These are phyloP conservation scores for Vitis hybrid DNA, from an alignment of 177 flowering plant genomes.

Conservation along the genomic window DNA sequence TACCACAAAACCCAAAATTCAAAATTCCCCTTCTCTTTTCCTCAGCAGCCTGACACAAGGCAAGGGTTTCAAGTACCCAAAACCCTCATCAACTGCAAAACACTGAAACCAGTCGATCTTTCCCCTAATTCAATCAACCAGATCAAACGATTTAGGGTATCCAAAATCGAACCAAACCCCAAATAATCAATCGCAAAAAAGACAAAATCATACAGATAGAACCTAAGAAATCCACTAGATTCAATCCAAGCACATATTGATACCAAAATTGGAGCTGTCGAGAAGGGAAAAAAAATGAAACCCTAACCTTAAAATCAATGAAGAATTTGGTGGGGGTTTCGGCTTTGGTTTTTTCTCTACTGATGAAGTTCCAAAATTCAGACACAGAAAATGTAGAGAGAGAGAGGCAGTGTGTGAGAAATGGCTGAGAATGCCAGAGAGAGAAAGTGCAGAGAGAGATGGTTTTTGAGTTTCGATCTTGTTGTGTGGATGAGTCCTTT, in stretches of 20 bases:
- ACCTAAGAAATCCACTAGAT: background rate
- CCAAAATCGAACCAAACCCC: background rate
- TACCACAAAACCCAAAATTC: no score
- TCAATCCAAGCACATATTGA: background rate
- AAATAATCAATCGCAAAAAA: no score
- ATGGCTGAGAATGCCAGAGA: background rate
- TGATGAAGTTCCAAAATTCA: background rate
- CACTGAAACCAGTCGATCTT: background rate
- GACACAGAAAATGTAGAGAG: constrained; percentile 3
- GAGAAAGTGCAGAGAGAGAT: constrained; percentile 8
- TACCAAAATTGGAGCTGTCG: no score
- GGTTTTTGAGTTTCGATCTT: constrained; percentile 9
- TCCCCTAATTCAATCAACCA: background rate
- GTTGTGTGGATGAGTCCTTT: constrained; percentile 16
- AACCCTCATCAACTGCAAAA: background rate
- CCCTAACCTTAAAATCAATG: constrained; percentile 8
- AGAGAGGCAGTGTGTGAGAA: background rate
- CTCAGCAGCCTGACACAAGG: background rate
- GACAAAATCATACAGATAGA: background rate
- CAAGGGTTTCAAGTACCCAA: background rate
- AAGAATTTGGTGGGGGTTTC: background rate
- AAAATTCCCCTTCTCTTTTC: no score
- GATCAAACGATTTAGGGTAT: background rate
- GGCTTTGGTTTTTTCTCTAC: background rate
- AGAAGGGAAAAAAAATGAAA: background rate